Conservation (phyloP, 1,284 basidiomycete genomes). For the Cutaneotrichosporon daszewskae region DNA sequence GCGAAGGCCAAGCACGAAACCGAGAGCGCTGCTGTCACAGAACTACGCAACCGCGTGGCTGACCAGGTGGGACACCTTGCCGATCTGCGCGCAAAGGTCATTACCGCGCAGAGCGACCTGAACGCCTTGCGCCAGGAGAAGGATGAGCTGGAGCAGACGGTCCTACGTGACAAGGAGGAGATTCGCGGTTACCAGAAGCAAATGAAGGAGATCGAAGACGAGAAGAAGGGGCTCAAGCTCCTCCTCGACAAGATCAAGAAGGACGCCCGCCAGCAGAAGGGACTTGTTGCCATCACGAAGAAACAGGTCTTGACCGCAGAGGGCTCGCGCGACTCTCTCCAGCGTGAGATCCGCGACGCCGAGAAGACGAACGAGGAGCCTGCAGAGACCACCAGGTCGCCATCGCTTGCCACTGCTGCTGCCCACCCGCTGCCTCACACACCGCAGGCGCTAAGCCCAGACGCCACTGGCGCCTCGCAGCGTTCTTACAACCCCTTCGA, state of each 20-base stretch:
- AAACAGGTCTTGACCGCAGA: constrained; percentile 89
- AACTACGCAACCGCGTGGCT: constrained; percentile 65
- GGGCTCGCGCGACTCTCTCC: constrained; percentile 62
- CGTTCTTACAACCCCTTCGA: constrained; percentile 95
- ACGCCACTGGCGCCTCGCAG: constrained; percentile 47
- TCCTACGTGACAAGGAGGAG: constrained; percentile 92
- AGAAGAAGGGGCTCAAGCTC: constrained; percentile 65
- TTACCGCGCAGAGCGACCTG: constrained; percentile 85
- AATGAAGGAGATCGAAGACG: constrained; percentile 74
- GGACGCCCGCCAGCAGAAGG: constrained; percentile 93
- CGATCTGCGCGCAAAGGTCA: constrained; percentile 71
- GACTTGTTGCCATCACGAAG: constrained; percentile 84
- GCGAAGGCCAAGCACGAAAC: constrained; percentile 69
- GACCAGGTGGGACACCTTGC: constrained; percentile 73
- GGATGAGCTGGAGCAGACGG: constrained; percentile 78
- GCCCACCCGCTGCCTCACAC: constrained; percentile 63
- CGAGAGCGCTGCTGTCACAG: constrained; percentile 68
- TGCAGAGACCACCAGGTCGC: constrained; percentile 38
- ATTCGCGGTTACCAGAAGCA: constrained; percentile 76
- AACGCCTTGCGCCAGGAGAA: constrained; percentile 85
- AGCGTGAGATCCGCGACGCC: constrained; percentile 59
- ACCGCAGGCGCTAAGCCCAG: constrained; percentile 54
- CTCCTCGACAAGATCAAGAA: constrained; percentile 85
- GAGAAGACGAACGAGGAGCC: constrained; percentile 51
- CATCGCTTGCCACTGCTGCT: constrained; percentile 54